A percentile compares a stretch with the other conserved stretches of the same genome.
phyloP scores from a whole-genome alignment of 768 basidiomycete genomes.

The Cystofilobasidium macerans region DNA sequence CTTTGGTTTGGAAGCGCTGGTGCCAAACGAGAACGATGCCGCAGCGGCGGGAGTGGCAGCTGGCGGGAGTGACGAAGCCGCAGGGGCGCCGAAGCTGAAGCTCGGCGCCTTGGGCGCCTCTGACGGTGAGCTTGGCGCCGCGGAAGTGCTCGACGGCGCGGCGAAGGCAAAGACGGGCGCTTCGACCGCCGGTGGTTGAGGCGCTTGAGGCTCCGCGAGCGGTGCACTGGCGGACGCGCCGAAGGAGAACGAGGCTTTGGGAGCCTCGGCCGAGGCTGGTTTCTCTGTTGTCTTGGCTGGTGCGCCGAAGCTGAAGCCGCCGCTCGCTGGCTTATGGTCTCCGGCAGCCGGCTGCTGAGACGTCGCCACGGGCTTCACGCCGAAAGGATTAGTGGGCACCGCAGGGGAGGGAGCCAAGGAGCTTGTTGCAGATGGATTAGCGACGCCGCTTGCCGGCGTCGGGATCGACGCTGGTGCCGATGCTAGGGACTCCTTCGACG shows the following conservation, averaged over 20 bases:
- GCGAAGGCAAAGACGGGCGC: neutral
- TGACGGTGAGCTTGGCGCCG: neutral
- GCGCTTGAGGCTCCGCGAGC: too few species aligned
- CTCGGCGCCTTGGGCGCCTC: neutral
- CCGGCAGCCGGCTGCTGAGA: neutral
- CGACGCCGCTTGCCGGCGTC: too few species aligned
- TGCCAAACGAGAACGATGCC: neutral
- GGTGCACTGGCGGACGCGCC: neutral
- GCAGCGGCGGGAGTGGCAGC: neutral
- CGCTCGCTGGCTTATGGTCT: neutral
- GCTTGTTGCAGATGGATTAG: too few species aligned
- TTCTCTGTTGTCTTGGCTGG: neutral
- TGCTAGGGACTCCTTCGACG: neutral
- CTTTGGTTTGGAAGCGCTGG: neutral
- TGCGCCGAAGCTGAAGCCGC: constrained; percentile 15
- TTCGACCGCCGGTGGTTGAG: neutral
- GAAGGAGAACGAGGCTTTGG: neutral
- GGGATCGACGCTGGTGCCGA: neutral
- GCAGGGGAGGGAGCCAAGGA: neutral
- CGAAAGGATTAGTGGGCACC: constrained; percentile 12
- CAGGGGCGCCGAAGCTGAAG: neutral
- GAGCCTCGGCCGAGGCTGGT: neutral
- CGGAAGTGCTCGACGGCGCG: neutral
- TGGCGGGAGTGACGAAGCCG: neutral
- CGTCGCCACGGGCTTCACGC: neutral